Base-by-base conservation (phyloP, 257 asterid species). In the Plantago elongata region DNA sequence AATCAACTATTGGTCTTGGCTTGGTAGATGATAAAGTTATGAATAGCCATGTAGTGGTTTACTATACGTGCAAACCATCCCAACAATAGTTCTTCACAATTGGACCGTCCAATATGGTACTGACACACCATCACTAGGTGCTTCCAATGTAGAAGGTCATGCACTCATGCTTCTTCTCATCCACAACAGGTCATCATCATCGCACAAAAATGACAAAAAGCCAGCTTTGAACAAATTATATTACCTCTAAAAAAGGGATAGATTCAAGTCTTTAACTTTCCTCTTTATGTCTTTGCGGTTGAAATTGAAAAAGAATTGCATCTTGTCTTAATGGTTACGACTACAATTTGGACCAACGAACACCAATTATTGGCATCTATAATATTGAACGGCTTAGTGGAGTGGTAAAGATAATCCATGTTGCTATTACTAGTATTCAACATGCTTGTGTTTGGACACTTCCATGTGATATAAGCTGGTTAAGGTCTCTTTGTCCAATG, bases 381-480 rank as follows among this genome's bases (percentile, higher is more conserved):
- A 43, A 54, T 67, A 57, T 51, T 11, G 44, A 12, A 54, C 46
- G 18, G 27, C 27, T 2, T 1, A 22, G 27, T 1, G 49, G 17
- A 38, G 17, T 15, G 11, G n/a, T 8, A 50, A 50, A 13, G 16
- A 51, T 51, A 51, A 17, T 51, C 1, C 29, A 3, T 17, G 16
- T 51, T 52, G 37, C 40, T 52, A 11, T 40, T 18, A 17, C 13
- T 9, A 52, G 9, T 30, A 52, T 52, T 13, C 58, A 52, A 52
- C 58, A 51, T 51, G 57, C 57, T 51, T 51, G 52, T 17, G 57
- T 51, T 51, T 55, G 42, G 44, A 60, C 64, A 71, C 18, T 65
- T 65, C 38, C 62, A 67, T 11, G 58, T 69, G 57, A 47, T 62
- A 47, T 62, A 22, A 22, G 27, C 27, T 22, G 27, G 27, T 22